Evolutionary conservation across 208 protist genomes (phyloP).

Genomic region (Leptomonas seymouri): DNA sequence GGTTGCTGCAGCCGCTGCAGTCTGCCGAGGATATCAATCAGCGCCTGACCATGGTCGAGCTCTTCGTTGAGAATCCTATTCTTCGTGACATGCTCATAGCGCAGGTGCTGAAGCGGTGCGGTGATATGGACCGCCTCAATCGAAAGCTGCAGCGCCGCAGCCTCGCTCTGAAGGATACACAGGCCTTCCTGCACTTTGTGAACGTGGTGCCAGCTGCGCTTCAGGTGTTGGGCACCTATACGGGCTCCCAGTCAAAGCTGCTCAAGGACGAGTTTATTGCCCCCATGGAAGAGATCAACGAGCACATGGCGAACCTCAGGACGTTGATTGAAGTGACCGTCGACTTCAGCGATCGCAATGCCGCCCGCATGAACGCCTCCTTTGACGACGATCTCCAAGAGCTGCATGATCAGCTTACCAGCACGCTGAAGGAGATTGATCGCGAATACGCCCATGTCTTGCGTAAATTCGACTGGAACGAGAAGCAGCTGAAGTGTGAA

Average conservation of each 20-base stretch:
- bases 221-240: conserved; percentile 69
- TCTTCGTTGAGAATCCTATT: conserved; percentile 89
- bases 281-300: conserved; percentile 85
- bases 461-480: conserved; percentile 75
- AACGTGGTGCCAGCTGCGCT: conserved; percentile 65
- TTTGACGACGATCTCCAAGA: conserved; percentile 94
- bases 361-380: conserved; percentile 87
- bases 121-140: conserved; percentile 94
- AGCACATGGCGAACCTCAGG: conserved; percentile 79
- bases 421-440: conserved; percentile 75
- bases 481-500: conserved; percentile 93
- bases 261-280: conserved; percentile 85
- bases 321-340: conserved; percentile 84
- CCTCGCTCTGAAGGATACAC: conserved; percentile 86
- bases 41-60: conserved; percentile 93
- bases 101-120: conserved; percentile 89
- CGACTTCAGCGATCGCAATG: conserved; percentile 79
- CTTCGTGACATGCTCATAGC: conserved; percentile 82
- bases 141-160: conserved; percentile 90
- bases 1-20: conserved; percentile 97
- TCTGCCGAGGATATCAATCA: conserved; percentile 91
- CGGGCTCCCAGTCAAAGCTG: conserved; percentile 69
- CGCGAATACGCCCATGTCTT: conserved; percentile 71
- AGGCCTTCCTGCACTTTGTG: conserved; percentile 88
- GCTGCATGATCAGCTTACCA: conserved; percentile 75